Evolutionary conservation across 2,329 filamentous ascomycete species (phyloP), one percentile per base, ranked within the genome.

Genomic region (Curvularia verruculosa): DNA sequence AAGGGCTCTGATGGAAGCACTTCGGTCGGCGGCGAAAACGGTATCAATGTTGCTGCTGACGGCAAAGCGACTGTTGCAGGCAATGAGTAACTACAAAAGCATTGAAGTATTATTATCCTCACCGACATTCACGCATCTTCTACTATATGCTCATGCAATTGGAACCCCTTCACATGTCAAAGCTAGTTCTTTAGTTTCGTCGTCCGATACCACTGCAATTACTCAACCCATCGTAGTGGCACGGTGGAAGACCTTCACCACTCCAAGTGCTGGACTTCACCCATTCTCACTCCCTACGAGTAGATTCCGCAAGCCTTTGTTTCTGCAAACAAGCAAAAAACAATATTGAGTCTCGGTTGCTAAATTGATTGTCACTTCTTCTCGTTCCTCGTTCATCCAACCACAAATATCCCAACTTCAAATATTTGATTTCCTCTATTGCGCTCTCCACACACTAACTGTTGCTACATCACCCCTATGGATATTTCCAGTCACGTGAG

Each of bases 1-100:
- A 63, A 72, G 50, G 71, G 71, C 2, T 64, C 57, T 18, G 71
- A 73, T 60, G 70, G 72, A n/a, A 70, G 67, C 31, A 68, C 67
- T 50, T 69, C 63, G 40, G 59, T 73, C 15, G 71, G 71, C 13
- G 71, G 72, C 3, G 58, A 66, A 51, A 73, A 68, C 24, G 71
- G 70, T 4, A 73, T 74, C 44, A 71, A 73, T 23, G 59, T 74
- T 46, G 67, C 69, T 9, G 58, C 67, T 21, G 65, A 63, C 47
- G 70, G 70, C 0, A 52, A 66, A 45, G 67, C 66, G 24, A 69
- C 59, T 18, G 40, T 69, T 54, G 60, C 58, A 15, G 67, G 62
- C n/a, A 70, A 69, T 24, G 58, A 67, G 54, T 56, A 46, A 45
- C 18, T 15, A 9, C 31, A 7, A 3, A 31, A 5, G 47, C 21